Conservation (phyloP, 257 asterid species). For the Penstemon davidsonii region DNA sequence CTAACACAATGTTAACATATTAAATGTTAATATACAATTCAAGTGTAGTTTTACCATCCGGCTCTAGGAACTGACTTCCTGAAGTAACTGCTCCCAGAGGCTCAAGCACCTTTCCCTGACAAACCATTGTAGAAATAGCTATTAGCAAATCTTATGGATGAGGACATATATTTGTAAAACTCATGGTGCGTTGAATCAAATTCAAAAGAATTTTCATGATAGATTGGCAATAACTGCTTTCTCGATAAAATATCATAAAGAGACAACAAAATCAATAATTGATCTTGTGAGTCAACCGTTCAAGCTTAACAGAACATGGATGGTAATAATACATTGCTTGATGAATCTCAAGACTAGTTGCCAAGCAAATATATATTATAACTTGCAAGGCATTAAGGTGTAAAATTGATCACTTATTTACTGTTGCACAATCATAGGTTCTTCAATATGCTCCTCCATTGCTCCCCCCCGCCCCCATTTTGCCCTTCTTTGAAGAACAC, state of each 20-base stretch:
- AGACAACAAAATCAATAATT: neutral
- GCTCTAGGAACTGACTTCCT: conserved; percentile 97
- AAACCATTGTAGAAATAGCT: conserved; percentile 28
- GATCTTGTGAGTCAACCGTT: conserved; percentile 10
- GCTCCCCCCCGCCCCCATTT: neutral
- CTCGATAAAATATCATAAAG: conserved; percentile 5
- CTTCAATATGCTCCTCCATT: neutral
- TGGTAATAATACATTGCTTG: neutral
- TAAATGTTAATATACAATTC: conserved; percentile 15
- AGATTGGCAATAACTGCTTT: conserved; percentile 15
- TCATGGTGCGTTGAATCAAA: conserved; percentile 10
- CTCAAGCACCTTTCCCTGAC: conserved; percentile 94
- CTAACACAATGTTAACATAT: conserved; percentile 7
- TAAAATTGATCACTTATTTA: conserved; percentile 1
- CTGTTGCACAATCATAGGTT: neutral
- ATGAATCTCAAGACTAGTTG: conserved; percentile 13
- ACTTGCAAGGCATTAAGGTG: conserved; percentile 21
- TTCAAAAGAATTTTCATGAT: conserved; percentile 6
- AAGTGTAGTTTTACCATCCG: conserved; percentile 71
- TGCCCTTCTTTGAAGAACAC: neutral
- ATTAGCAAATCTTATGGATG: conserved; percentile 24
- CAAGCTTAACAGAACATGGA: neutral
- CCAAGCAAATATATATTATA: conserved; percentile 10
- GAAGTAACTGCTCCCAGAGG: conserved; percentile 93
- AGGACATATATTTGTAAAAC: conserved; percentile 7